A percentile compares a stretch with the other conserved stretches of the same genome.
Conservation (phyloP, 2,329 filamentous ascomycete genomes). For the Talaromyces sp. region DNA sequence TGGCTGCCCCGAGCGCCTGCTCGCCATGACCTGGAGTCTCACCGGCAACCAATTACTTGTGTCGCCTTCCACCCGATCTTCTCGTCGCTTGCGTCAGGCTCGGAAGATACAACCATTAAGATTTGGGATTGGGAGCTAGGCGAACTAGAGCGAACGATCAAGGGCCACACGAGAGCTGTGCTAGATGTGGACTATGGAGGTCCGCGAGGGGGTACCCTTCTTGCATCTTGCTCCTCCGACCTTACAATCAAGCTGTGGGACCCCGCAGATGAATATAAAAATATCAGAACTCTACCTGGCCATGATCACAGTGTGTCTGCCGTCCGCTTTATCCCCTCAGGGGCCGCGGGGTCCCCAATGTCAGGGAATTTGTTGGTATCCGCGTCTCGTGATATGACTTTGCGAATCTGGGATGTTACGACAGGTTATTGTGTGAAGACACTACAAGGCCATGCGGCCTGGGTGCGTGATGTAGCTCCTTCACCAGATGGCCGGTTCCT, state of each 20-base stretch:
- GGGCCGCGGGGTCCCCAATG: conserved; percentile 74
- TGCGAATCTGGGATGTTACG: conserved; percentile 89
- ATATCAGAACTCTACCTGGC: conserved; percentile 85
- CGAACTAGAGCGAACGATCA: conserved; percentile 85
- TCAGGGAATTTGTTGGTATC: conserved; percentile 84
- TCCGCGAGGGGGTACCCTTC: conserved; percentile 73
- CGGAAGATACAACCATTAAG: conserved; percentile 91
- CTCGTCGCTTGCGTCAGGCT: conserved; percentile 84
- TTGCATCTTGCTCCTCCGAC: conserved; percentile 84
- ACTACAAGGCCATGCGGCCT: conserved; percentile 80
- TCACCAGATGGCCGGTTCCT: conserved; percentile 83
- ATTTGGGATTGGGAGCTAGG: conserved; percentile 97
- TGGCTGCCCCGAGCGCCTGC: conserved; percentile 87
- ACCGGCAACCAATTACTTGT: conserved; percentile 78
- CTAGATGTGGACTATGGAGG: conserved; percentile 90
- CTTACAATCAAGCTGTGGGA: conserved; percentile 96
- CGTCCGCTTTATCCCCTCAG: conserved; percentile 84
- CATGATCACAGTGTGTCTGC: conserved; percentile 92
- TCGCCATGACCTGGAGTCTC: conserved; percentile 79
- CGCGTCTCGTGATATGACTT: conserved; percentile 79
- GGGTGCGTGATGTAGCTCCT: conserved; percentile 86
- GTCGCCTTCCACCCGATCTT: conserved; percentile 93
- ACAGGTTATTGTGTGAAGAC: conserved; percentile 93
- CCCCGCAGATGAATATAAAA: conserved; percentile 89
- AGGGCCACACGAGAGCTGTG: conserved; percentile 87